A percentile compares a stretch with the other conserved stretches of the same genome.
phyloP scores from a whole-genome alignment of 257 asterid genomes.

The Linderniella brevidens region DNA sequence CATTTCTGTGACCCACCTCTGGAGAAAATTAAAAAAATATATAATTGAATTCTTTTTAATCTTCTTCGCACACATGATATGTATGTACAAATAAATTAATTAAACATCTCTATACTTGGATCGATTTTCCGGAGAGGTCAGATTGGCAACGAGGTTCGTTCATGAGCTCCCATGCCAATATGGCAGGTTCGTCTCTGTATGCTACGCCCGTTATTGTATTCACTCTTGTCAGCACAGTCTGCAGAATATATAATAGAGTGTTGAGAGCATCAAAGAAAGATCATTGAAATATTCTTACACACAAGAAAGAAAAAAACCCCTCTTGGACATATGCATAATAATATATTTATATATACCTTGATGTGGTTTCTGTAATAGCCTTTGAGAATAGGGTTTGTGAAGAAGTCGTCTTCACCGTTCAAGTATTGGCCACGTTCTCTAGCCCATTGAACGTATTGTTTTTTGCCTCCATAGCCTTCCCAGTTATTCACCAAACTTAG shows the following conservation, averaged over 20 bases:
- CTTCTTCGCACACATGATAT: not conserved
- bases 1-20: conserved; percentile 37
- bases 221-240: conserved; percentile 21
- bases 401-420: conserved; percentile 30
- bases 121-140: conserved; percentile 22
- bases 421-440: conserved; percentile 23
- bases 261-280: not conserved
- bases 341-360: conserved; percentile 13
- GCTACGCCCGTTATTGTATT: conserved; percentile 21
- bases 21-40: not conserved
- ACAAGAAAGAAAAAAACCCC: no score
- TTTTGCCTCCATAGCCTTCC: conserved; percentile 33
- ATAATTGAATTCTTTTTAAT: no score
- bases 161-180: conserved; percentile 30
- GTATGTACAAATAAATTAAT: no score
- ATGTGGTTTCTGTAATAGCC: conserved; percentile 24
- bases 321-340: no score
- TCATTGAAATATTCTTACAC: not conserved
- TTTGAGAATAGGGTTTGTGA: conserved; percentile 21
- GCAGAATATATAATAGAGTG: conserved; percentile 8
- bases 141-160: conserved; percentile 30
- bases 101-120: conserved; percentile 12
- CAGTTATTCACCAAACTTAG: conserved; percentile 31
- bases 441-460: conserved; percentile 41
- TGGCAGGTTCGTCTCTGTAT: conserved; percentile 22